These are phyloP conservation scores for Aspergillus sp. DNA, from an alignment of 2,329 filamentous ascomycete genomes.

Conservation along the genomic window DNA sequence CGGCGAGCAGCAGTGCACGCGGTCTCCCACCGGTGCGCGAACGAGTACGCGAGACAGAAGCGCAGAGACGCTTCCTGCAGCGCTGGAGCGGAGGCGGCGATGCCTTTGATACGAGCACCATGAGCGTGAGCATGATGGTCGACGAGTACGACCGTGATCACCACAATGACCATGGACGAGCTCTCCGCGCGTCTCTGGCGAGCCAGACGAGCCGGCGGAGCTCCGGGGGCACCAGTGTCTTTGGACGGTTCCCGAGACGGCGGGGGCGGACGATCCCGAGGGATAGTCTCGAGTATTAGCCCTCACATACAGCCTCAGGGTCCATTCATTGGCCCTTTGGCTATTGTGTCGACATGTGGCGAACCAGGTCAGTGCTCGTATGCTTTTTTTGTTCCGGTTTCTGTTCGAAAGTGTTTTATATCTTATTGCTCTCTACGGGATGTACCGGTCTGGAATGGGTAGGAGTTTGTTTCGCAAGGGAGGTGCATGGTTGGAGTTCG, in stretches of 20 bases:
- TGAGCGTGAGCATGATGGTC: constrained; percentile 30
- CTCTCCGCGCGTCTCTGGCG: constrained; percentile 37
- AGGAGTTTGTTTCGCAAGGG: not conserved
- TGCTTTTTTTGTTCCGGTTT: not conserved
- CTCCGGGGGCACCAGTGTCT: constrained; percentile 26
- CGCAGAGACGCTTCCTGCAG: constrained; percentile 44
- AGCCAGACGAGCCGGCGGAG: constrained; percentile 38
- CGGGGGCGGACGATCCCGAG: constrained; percentile 42
- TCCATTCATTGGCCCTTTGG: not conserved
- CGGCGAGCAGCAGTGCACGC: constrained; percentile 36
- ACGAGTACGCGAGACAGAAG: constrained; percentile 40
- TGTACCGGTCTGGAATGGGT: not conserved
- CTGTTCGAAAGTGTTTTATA: no score
- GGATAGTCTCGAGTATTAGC: constrained; percentile 56
- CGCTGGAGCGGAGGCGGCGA: constrained; percentile 46
- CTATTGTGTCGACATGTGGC: not conserved
- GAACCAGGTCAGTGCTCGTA: not conserved
- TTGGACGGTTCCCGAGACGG: constrained; percentile 45
- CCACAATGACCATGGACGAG: constrained; percentile 4
- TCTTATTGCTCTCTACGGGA: not conserved
- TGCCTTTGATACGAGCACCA: constrained; percentile 38
- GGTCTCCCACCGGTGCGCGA: constrained; percentile 29
- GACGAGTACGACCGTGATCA: constrained; percentile 35
- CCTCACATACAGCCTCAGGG: not conserved
- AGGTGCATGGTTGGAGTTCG: constrained; percentile 4